A percentile compares a stretch with the other conserved stretches of the same genome.
Evolutionary conservation across 768 basidiomycete genomes (phyloP).

Genomic region (Mycena chlorophos): DNA sequence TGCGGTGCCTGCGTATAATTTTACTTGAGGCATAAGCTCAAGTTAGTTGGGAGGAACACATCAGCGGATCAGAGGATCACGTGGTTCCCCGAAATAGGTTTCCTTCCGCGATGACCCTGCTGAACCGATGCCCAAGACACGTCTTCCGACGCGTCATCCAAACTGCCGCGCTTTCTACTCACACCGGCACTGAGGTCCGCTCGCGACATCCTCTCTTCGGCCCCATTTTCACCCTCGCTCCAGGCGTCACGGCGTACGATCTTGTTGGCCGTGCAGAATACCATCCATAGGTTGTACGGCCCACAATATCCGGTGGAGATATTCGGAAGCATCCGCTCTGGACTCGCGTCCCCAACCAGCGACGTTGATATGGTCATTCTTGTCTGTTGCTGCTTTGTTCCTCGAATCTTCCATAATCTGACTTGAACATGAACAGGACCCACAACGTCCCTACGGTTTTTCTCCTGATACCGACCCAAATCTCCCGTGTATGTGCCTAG

Average conservation of each 20-base stretch:
- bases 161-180: no score
- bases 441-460: conserved; percentile 20
- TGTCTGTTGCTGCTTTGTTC: conserved; percentile 32
- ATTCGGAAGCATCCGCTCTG: conserved; percentile 25
- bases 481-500: conserved; percentile 13
- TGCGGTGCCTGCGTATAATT: no score
- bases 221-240: not conserved
- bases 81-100: no score
- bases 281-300: conserved; percentile 15
- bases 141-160: no score
- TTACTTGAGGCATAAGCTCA: no score
- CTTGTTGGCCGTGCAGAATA: conserved; percentile 6
- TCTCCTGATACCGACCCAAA: conserved; percentile 4
- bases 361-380: conserved; percentile 36
- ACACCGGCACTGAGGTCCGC: no score
- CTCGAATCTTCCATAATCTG: no score
- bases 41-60: not conserved
- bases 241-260: not conserved
- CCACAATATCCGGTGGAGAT: conserved; percentile 14
- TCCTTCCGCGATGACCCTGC: no score
- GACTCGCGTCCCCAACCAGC: conserved; percentile 19
- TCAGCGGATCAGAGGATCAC: not conserved
- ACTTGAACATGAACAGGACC: conserved; percentile 26
- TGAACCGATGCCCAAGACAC: no score
- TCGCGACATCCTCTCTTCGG: no score